A percentile compares a stretch with the other conserved stretches of the same genome.
Conservation (phyloP, 768 basidiomycete genomes). For the Tephrocybe sp. region DNA sequence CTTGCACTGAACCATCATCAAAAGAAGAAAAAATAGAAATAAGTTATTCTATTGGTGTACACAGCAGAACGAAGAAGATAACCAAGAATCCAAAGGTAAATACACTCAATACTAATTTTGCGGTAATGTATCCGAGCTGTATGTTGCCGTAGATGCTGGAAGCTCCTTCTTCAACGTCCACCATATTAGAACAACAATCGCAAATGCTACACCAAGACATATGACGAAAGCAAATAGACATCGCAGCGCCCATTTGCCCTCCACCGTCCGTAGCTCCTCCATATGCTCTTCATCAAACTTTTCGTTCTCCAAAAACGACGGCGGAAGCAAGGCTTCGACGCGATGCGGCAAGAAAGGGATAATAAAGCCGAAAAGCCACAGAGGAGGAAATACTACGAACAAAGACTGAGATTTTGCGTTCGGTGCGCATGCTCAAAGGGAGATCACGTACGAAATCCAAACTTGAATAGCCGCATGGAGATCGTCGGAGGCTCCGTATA, state of each 20-base stretch:
- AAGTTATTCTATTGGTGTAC: not conserved
- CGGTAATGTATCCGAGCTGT: too few relatives aligned
- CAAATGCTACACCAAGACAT: not conserved
- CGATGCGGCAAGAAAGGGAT: not conserved
- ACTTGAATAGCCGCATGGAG: conserved; percentile 6
- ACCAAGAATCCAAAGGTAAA: not conserved
- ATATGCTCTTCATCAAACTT: conserved; percentile 1
- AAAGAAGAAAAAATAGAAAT: not conserved
- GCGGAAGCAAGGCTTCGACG: not conserved
- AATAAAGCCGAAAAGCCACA: conserved; percentile 3
- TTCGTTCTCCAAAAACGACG: not conserved
- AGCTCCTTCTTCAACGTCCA: conserved; percentile 2
- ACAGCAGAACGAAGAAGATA: not conserved
- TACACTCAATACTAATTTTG: not conserved
- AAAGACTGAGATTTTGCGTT: too few relatives aligned
- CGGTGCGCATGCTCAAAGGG: too few relatives aligned
- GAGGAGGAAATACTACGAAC: conserved; percentile 5
- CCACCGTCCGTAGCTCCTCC: conserved; percentile 2
- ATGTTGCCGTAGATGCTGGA: not conserved
- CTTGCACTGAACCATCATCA: not conserved
- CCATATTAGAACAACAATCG: not conserved
- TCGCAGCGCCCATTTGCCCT: conserved; percentile 2
- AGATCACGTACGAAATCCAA: conserved; percentile 2
- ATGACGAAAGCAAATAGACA: not conserved
- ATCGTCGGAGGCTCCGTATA: conserved; percentile 3